Evolutionary conservation across 805 yeast genomes (phyloP).

Genomic region (Saccharomycopsis microspora): DNA sequence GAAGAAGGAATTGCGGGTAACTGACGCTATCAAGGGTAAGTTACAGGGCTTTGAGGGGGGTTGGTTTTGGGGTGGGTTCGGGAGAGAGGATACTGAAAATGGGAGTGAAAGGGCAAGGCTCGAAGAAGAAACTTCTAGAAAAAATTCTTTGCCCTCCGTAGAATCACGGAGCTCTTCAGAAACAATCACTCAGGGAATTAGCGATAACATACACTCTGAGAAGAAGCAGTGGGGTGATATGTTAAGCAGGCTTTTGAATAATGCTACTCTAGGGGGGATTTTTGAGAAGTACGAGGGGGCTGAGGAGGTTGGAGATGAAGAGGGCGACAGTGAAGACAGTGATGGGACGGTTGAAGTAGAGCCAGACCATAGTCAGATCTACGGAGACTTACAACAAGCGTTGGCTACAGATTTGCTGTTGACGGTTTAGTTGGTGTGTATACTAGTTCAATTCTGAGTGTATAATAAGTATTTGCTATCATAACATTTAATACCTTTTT

Average conservation of each 20-base stretch:
- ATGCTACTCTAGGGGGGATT: not conserved
- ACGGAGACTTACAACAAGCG: too few relatives aligned
- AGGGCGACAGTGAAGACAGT: not conserved
- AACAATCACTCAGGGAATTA: not conserved
- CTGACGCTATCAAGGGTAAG: not conserved
- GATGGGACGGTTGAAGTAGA: not conserved
- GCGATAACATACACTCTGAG: not conserved
- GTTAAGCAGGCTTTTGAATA: constrained; percentile 1
- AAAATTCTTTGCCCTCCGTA: not conserved
- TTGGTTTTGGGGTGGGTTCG: too few relatives aligned
- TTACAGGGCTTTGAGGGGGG: not conserved
- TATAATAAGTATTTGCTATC: too few relatives aligned
- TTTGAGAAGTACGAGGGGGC: not conserved
- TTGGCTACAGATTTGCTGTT: too few relatives aligned
- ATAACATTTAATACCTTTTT: too few relatives aligned
- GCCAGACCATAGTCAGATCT: not conserved
- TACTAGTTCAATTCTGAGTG: too few relatives aligned
- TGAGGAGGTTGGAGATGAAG: not conserved
- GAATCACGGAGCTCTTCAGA: too few relatives aligned
- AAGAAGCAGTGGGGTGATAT: constrained; percentile 9
- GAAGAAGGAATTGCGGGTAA: not conserved
- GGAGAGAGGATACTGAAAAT: not conserved
- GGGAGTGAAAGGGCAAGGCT: not conserved
- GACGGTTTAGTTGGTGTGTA: too few relatives aligned
- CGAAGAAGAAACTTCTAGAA: not conserved